Conservation (phyloP, 2,329 filamentous ascomycete genomes). For the Botrytis aclada region DNA sequence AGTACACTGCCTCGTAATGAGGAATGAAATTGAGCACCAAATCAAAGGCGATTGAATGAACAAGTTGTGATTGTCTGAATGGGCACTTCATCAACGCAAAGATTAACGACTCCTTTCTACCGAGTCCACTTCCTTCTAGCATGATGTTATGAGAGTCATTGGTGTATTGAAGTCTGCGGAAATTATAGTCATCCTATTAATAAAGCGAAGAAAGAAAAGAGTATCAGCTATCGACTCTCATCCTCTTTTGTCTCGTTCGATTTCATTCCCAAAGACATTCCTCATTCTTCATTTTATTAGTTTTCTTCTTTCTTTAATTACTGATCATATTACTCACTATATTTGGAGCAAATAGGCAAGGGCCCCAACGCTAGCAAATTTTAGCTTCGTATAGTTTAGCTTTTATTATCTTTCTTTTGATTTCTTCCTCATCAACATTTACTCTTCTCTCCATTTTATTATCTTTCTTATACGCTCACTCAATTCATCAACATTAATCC, state of each 20-base stretch:
- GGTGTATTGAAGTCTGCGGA: background rate
- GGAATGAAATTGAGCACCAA: background rate
- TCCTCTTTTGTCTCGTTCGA: background rate
- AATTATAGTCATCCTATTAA: background rate
- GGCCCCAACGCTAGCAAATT: slow-evolving; percentile 2
- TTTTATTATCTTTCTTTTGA: background rate
- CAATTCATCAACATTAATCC: background rate
- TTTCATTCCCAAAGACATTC: background rate
- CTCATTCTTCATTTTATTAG: background rate
- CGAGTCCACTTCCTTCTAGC: background rate
- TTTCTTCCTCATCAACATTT: background rate
- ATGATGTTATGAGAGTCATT: background rate
- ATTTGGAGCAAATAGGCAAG: background rate
- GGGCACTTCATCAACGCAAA: background rate
- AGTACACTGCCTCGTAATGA: background rate
- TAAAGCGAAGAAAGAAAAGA: background rate
- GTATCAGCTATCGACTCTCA: too few species aligned
- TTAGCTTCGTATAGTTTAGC: slow-evolving; percentile 5
- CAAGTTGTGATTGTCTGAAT: background rate
- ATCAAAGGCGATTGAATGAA: background rate
- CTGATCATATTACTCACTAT: background rate
- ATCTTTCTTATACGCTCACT: background rate
- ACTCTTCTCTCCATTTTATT: background rate
- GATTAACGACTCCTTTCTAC: background rate
- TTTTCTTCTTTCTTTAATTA: background rate